Evolutionary conservation across 2,329 filamentous ascomycete genomes (phyloP).

Genomic region (Cryphonectria japonica): DNA sequence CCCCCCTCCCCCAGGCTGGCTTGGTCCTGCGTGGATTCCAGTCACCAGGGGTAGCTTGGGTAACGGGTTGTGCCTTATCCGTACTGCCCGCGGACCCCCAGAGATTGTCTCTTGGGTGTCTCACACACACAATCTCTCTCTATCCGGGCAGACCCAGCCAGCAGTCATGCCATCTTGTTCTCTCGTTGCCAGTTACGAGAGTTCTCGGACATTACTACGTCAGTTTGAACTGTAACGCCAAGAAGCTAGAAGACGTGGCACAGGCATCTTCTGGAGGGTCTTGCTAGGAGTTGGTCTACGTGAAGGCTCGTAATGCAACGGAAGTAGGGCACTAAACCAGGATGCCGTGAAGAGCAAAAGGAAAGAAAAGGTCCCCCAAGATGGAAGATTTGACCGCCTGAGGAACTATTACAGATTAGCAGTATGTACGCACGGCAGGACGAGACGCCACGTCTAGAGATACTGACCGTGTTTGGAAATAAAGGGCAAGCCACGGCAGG

Average conservation of each 20-base stretch:
- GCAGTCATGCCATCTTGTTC: neutral
- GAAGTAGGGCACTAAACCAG: neutral
- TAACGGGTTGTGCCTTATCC: slow-evolving; percentile 8
- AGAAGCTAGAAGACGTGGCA: slow-evolving; percentile 24
- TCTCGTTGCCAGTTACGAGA: neutral
- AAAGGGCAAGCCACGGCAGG: slow-evolving; percentile 16
- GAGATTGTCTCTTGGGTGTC: too few species aligned
- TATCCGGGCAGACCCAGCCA: neutral
- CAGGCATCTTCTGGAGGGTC: slow-evolving; percentile 18
- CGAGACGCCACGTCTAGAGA: slow-evolving; percentile 15
- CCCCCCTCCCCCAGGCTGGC: neutral
- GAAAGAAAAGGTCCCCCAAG: neutral
- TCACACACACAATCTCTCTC: neutral
- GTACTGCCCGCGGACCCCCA: neutral
- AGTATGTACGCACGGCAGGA: neutral
- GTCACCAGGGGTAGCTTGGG: slow-evolving; percentile 9
- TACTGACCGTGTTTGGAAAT: slow-evolving; percentile 14
- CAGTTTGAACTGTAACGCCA: slow-evolving; percentile 22
- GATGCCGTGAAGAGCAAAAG: neutral
- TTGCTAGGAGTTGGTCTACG: slow-evolving; percentile 11
- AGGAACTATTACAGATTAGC: slow-evolving; percentile 7
- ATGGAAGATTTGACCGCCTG: slow-evolving; percentile 7
- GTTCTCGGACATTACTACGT: slow-evolving; percentile 13
- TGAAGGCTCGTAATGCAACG: slow-evolving; percentile 23
- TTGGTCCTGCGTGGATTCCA: neutral